Conservation (phyloP, 2,329 filamentous ascomycete species). For the Dactylella cylindrospora region DNA sequence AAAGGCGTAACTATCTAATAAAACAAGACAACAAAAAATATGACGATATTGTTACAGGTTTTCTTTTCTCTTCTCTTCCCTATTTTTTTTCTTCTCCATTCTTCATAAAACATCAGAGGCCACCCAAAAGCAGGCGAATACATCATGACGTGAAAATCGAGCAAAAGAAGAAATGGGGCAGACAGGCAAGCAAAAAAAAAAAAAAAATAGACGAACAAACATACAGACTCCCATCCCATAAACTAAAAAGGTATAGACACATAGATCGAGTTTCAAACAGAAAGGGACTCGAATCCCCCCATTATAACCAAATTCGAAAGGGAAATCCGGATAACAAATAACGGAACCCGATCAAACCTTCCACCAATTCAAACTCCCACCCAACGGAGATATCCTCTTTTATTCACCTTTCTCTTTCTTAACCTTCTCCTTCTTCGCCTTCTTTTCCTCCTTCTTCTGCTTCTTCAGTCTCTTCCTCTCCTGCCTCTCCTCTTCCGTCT, state of each 20-base stretch:
- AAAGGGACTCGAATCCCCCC: too few relatives aligned
- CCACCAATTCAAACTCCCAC: neutral
- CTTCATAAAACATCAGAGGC: neutral
- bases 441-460: slow-evolving; percentile 80
- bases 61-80: too few relatives aligned
- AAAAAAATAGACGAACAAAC: slow-evolving; percentile 7
- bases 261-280: neutral
- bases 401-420: slow-evolving; percentile 65
- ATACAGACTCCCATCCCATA: slow-evolving; percentile 37
- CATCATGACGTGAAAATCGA: slow-evolving; percentile 10
- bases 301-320: too few relatives aligned
- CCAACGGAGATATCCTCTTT: slow-evolving; percentile 54
- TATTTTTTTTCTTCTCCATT: too few relatives aligned
- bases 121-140: too few relatives aligned
- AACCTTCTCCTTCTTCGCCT: slow-evolving; percentile 69
- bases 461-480: slow-evolving; percentile 67
- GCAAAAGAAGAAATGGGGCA: neutral
- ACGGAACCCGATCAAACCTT: neutral
- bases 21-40: slow-evolving; percentile 8
- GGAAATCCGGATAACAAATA: neutral
- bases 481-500: slow-evolving; percentile 60
- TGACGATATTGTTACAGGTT: slow-evolving; percentile 32
- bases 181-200: neutral
- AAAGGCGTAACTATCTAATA: too few relatives aligned
- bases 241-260: neutral